Evolutionary conservation across 805 yeast genomes (phyloP), one percentile per base, ranked within the genome.

Genomic region (Cyberlindnera amylophila): DNA sequence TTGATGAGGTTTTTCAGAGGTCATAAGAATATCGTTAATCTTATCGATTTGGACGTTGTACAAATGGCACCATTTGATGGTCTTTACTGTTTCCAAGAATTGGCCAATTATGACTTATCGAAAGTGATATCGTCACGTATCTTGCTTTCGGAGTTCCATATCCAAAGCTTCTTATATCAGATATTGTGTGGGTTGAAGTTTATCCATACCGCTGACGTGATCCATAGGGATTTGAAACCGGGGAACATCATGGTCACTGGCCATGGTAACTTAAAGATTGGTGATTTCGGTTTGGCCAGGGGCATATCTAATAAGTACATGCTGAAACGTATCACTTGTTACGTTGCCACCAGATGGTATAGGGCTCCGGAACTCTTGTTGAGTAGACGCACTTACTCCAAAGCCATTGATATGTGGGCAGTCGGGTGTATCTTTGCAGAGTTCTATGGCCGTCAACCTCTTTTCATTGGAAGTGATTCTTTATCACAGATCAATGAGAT

Each of bases 341-440:
- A 90, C 58, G 96, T 90, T 18, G 96, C 96, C 0, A 90, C 97
- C 0, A 67, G 97, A 44, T 90, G 96, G 96, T 90, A 90, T 57
- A 70, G 98, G 34, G 96, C 97, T 0, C 98, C 98, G 0, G 98
- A 90, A 56, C 69, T 90, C 36, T 76, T 90, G 34, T 62, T 89
- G 27, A 73, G 85, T 10, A 70, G 74, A 43, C 72, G 70, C 39
- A 55, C 52, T 14, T 87, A 87, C 57, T 73, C 79, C 4, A 83
- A 83, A 44, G 71, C 77, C 3, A 83, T 90, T 36, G 98, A 90
- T 61, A 70, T 90, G 69, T 90, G 98, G 98, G 89, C 96, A 0
- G 78, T 82, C 9, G 98, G 97, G 1, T 90, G 97, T 57, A 88
- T 90, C 9, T 64, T 89, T 46, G 95, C 82, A 2, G 98, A 90